A percentile compares a stretch with the other conserved stretches of the same genome.
phyloP scores from a whole-genome alignment of 1,284 basidiomycete species.

The Xanthoconium separans region DNA sequence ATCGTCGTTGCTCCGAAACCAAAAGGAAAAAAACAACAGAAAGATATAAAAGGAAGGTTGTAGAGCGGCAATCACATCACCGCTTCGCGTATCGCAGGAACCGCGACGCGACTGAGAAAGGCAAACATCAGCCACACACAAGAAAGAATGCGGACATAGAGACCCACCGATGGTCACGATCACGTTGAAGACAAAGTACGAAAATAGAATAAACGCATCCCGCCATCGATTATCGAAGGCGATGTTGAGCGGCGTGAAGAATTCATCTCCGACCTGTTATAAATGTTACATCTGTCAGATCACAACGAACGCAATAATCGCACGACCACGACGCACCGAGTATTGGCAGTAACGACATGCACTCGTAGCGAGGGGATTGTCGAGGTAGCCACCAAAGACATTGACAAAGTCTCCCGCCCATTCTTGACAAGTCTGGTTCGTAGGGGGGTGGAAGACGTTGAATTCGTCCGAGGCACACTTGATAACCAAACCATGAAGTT shows the following conservation, averaged over 20 bases:
- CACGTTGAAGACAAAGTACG: constrained; percentile 73
- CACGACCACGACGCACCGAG: constrained; percentile 28
- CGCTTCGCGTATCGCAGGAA: constrained; percentile 73
- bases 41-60: not conserved
- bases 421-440: constrained; percentile 68
- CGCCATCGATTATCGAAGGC: constrained; percentile 66
- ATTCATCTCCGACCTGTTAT: constrained; percentile 61
- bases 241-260: constrained; percentile 70
- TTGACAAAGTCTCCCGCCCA: constrained; percentile 72
- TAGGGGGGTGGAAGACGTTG: constrained; percentile 66
- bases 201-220: constrained; percentile 71
- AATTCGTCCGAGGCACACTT: constrained; percentile 70
- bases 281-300: not conserved
- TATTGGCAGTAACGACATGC: constrained; percentile 78
- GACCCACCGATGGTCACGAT: constrained; percentile 62
- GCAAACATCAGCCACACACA: constrained; percentile 1
- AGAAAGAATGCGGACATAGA: fast-evolving
- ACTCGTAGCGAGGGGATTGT: constrained; percentile 62
- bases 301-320: not conserved
- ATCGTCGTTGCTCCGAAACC: not conserved
- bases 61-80: constrained; percentile 23
- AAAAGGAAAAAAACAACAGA: not conserved
- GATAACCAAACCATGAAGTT: constrained; percentile 74
- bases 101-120: constrained; percentile 60
- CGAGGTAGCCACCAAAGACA: constrained; percentile 74